Base-by-base conservation (phyloP, 176 grass and related monocot genomes). In the Carex myosuroides region DNA sequence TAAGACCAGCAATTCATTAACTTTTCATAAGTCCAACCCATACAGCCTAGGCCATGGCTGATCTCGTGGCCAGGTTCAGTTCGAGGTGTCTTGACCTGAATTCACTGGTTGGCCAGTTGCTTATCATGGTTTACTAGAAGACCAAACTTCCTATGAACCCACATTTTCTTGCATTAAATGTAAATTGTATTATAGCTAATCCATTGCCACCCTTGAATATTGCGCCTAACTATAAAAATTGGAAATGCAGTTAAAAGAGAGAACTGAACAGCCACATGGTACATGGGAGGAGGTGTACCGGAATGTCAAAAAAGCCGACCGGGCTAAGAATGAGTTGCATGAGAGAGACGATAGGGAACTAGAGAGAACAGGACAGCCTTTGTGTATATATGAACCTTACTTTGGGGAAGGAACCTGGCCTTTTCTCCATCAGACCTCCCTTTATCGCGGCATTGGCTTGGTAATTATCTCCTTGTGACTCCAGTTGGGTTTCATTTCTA, bases 361-460 rank as follows among this genome's bases (percentile, higher is more conserved):
- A 60, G 97, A 99, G 68, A 88, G 93, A 86, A 94, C 93, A 85
- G 97, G 97, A 75, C 97, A 99, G 63, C 97, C 81, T 71, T 81
- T 99, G 74, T 99, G 93, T 89, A 96, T 99, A 92, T 99, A 99
- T 35, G 97, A 99, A 75, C 93, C 97, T 76, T 96, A 96, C 90
- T 94, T 92, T 91, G 97, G 97, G 72, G 91, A 99, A 68, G 97
- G 91, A 48, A 88, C 87, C 48, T 99, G 97, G 93, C 88, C 89
- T 44, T 99, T 99, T 93, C 90, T 99, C 20, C 97, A 99, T 86
- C 90, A 87, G 61, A 89, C 85, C 42, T 92, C 93, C 44, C 88
- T 99, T 79, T 99, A 99, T 84, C 91, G 93, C 74, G 97, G 97
- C 88, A 93, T 99, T 91, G 87, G 97, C 77, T 76, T 99, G 88